A percentile compares a stretch with the other conserved stretches of the same genome.
phyloP scores from a whole-genome alignment of 2,329 filamentous ascomycete species.

The Colletotrichum aenigma region DNA sequence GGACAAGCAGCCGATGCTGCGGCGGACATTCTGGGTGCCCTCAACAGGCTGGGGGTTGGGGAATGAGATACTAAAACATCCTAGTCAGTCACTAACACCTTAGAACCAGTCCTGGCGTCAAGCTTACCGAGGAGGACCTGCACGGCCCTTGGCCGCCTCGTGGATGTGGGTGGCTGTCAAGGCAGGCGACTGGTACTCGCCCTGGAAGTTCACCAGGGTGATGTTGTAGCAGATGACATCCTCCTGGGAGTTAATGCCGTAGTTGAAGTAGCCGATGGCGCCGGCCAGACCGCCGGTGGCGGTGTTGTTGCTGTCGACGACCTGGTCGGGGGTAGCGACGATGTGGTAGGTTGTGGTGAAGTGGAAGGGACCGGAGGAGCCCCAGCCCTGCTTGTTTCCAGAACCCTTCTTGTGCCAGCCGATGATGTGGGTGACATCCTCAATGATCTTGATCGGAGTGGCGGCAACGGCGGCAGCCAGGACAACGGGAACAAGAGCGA shows the following conservation, averaged over 20 bases:
- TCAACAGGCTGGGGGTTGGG: conserved; percentile 46
- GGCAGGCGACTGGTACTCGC: conserved; percentile 54
- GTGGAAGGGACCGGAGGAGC: conserved; percentile 26
- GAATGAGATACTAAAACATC: conserved; percentile 43
- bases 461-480: background rate
- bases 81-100: background rate
- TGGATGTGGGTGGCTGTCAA: conserved; percentile 61
- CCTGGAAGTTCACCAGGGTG: conserved; percentile 51
- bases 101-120: background rate
- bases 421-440: background rate
- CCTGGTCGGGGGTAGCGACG: conserved; percentile 52
- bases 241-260: conserved; percentile 53
- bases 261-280: conserved; percentile 53
- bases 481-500: background rate
- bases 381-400: conserved; percentile 1
- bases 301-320: conserved; percentile 45
- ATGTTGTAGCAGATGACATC: conserved; percentile 55
- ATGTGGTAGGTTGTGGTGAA: conserved; percentile 56
- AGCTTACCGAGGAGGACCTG: conserved; percentile 52
- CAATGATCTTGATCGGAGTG: background rate
- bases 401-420: conserved; percentile 23
- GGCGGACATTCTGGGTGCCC: conserved; percentile 31
- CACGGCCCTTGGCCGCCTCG: conserved; percentile 46
- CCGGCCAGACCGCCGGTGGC: conserved; percentile 45
- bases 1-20: conserved; percentile 44